Base-by-base conservation (phyloP, 1,284 basidiomycete species). In the Sanghuangporus sanghuang region DNA sequence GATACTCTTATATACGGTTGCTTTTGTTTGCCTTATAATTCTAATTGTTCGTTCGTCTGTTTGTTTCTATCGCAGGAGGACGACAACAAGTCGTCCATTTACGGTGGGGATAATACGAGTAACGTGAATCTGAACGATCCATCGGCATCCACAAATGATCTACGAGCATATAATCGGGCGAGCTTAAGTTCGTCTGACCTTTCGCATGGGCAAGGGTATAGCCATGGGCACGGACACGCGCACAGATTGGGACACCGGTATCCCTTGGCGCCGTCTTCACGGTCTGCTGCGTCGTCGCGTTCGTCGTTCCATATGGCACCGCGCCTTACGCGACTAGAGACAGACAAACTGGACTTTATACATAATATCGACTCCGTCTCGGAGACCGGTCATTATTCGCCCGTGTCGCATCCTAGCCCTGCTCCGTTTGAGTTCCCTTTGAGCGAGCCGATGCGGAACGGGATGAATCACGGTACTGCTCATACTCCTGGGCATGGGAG, bases 381-480 rank as follows among this genome's bases (percentile, higher is more conserved):
- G 7, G 57, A 59, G 38, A 66, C 65, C 2, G 65, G 65, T 4
- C 65, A 66, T 57, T 66, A 66, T 52, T 63, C 62, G 38, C 65
- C 65, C 6, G 61, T 66, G 21, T 60, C 57, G 32, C 57, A 62
- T 36, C 18, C 59, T 12, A 57, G 40, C 23, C 50, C 61, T 8
- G 54, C 40, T 27, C 9, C 27, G n/a, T 59, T 59, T 36, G 64
- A 57, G 14, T 53, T 40, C 4, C 55, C 55, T 14, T 42, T 61
- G 38, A 62, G 54, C 39, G 48, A 44, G 18, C 42, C 18, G 14
- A 42, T 42, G 23, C 46, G 40, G n/a, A 56, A 32, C 36, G 27
- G 35, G 14, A 46, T 62, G 54, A 7, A 39, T 12, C 18, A 21
- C 54, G 27, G 36, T 27, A 23, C 16, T 23, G 59, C 50, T 11